Evolutionary conservation across 2,329 filamentous ascomycete species (phyloP), one percentile per base, ranked within the genome.

Genomic region (Cladophialophora chaetospira): DNA sequence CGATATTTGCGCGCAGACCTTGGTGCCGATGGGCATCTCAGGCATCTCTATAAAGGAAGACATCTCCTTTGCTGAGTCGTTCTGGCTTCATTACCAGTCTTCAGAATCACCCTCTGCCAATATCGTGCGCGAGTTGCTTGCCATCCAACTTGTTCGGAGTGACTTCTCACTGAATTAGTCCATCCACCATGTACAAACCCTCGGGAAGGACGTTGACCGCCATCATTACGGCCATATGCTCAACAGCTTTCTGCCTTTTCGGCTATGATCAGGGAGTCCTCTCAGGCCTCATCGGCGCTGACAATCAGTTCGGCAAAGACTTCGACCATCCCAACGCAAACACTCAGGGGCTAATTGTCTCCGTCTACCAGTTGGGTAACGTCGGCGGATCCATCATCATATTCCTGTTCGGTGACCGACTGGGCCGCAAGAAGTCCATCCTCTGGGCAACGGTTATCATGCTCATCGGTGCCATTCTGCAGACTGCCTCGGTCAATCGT

Each of bases 151-250:
- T 42, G 10, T 42, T 17, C 38, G 15, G 38, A 15, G 38, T 11
- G 21, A 25, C n/a, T 8, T 46, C 43, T 8, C 11, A n/a, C 43
- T 19, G 10, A 26, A 10, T 46, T 46, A 10, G 28, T 26, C 43
- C 25, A 23, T 46, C 43, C n/a, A 26, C 17, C 21, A 46, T 46
- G 43, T 46, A n/a, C 4, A 46, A 46, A 46, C 43, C 43, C 43
- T 46, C 43, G 29, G 29, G 29, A 33, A 33, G 29, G 9, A 8
- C 29, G 9, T 33, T 33, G 29, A 33, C 29, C n/a, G 29, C 9
- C n/a, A 13, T 13, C 29, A 33, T 33, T 13, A 33, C 29, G 9
- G 29, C 29, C 2, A 13, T 13, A 33, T 8, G 9, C 4, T 8
- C 9, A 13, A 10, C 29, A 2, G 29, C 9, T 33, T 33, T 33